A percentile compares a stretch with the other conserved stretches of the same genome.
Conservation (phyloP, 805 yeast species). For the Wickerhamomyces queroliae region DNA sequence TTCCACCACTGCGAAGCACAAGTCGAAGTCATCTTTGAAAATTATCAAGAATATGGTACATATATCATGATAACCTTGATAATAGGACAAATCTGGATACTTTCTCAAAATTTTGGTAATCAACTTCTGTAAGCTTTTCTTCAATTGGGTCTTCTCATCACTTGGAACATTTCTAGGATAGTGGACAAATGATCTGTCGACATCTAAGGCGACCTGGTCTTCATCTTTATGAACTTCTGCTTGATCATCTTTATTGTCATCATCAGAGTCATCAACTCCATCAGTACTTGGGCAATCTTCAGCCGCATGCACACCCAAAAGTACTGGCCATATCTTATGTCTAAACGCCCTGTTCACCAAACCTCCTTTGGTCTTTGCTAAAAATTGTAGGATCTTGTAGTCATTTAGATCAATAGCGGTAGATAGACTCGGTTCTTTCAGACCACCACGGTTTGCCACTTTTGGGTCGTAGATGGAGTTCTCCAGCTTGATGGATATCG, state of each 20-base stretch:
- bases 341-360: constrained; percentile 37
- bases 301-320: constrained; percentile 30
- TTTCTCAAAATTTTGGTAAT: constrained; percentile 52
- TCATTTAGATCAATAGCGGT: constrained; percentile 30
- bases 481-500: constrained; percentile 39
- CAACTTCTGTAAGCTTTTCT: constrained; percentile 25
- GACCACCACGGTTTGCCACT: background rate
- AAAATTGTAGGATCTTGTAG: constrained; percentile 23
- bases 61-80: constrained; percentile 92
- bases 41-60: constrained; percentile 61
- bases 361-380: constrained; percentile 42
- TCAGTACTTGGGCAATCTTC: background rate
- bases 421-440: constrained; percentile 26
- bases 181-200: constrained; percentile 59
- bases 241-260: background rate
- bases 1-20: constrained; percentile 39
- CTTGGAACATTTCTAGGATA: constrained; percentile 24
- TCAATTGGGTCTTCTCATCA: constrained; percentile 16
- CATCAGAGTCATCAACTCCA: background rate
- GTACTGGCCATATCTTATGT: constrained; percentile 43
- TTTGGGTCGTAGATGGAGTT: constrained; percentile 2
- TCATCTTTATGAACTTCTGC: constrained; percentile 53
- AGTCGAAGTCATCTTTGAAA: constrained; percentile 30
- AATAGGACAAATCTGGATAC: constrained; percentile 63
- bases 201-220: constrained; percentile 74